Evolutionary conservation across 2,329 filamentous ascomycete genomes (phyloP).

Genomic region (Chrysosporium queenslandicum): DNA sequence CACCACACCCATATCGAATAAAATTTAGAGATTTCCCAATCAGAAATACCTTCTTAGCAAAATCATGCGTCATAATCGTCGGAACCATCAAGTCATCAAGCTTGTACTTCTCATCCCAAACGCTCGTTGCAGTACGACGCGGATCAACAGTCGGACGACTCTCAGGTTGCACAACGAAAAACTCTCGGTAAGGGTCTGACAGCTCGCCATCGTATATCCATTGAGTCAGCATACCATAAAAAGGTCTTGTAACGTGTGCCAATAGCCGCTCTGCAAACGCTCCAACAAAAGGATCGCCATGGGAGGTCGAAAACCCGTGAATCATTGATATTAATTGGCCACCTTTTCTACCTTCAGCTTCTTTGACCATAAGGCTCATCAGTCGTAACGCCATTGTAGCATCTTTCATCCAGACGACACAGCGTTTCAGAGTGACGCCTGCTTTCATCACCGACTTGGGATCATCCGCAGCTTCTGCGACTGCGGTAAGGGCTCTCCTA

Average conservation of each 20-base stretch:
- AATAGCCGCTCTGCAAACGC: conserved; percentile 86
- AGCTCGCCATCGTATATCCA: conserved; percentile 99
- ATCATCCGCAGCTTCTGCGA: conserved; percentile 45
- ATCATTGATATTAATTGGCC: conserved; percentile 90
- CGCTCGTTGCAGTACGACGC: conserved; percentile 59
- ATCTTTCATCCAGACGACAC: conserved; percentile 94
- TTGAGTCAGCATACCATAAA: conserved; percentile 88
- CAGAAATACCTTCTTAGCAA: conserved; percentile 90
- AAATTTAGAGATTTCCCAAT: conserved; percentile 98
- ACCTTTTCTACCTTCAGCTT: conserved; percentile 69
- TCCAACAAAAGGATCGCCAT: conserved; percentile 89
- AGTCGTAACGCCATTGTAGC: conserved; percentile 89
- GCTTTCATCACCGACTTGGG: conserved; percentile 67
- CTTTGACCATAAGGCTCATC: conserved; percentile 89
- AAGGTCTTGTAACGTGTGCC: conserved; percentile 77
- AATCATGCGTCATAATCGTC: conserved; percentile 83
- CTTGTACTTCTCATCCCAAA: conserved; percentile 97
- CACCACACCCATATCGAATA: conserved; percentile 88
- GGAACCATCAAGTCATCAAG: conserved; percentile 78
- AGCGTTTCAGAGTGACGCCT: conserved; percentile 87
- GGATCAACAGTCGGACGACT: conserved; percentile 42
- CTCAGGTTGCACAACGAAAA: conserved; percentile 82
- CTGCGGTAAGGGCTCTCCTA: conserved; percentile 62
- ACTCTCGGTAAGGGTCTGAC: conserved; percentile 89
- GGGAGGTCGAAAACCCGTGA: conserved; percentile 82